Percentiles rank a stretch among this genome's conserved stretches.
phyloP scores from a whole-genome alignment of 1,284 basidiomycete genomes.

The Malassezia restricta region DNA sequence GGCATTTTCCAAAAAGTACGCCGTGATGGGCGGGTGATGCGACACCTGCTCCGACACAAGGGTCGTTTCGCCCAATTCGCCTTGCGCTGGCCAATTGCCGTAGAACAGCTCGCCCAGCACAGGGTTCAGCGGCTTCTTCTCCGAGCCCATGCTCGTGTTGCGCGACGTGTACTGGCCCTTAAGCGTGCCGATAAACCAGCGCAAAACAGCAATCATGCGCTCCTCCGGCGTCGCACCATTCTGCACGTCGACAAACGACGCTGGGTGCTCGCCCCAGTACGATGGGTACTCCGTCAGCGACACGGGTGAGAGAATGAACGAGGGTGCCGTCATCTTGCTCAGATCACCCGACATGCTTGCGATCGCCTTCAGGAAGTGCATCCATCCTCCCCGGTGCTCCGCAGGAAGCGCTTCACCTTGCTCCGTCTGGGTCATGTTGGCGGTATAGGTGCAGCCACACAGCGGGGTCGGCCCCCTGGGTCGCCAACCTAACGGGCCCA shows the following conservation, averaged over 20 bases:
- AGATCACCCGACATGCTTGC: conserved; percentile 60
- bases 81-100: conserved; percentile 71
- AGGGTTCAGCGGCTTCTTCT: conserved; percentile 96
- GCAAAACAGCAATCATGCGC: conserved; percentile 40
- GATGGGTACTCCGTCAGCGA: conserved; percentile 43
- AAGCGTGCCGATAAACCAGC: conserved; percentile 54
- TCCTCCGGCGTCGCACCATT: conserved; percentile 39
- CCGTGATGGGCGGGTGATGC: conserved; percentile 53
- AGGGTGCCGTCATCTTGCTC: conserved; percentile 82
- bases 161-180: conserved; percentile 77
- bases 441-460: too few relatives aligned
- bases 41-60: conserved; percentile 74
- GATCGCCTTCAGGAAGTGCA: conserved; percentile 37
- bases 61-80: conserved; percentile 67
- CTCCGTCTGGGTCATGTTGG: conserved; percentile 4
- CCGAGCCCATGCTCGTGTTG: conserved; percentile 57
- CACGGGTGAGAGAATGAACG: conserved; percentile 49
- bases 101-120: conserved; percentile 83
- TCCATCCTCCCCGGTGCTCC: conserved; percentile 13
- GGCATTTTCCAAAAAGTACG: conserved; percentile 65
- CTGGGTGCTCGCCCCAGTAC: conserved; percentile 46
- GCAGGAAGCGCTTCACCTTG: conserved; percentile 4
- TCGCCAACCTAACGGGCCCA: too few relatives aligned
- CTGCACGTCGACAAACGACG: conserved; percentile 28
- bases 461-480: background rate